phyloP scores from a whole-genome alignment of 768 basidiomycete species.

The Lentinus brumalis region DNA sequence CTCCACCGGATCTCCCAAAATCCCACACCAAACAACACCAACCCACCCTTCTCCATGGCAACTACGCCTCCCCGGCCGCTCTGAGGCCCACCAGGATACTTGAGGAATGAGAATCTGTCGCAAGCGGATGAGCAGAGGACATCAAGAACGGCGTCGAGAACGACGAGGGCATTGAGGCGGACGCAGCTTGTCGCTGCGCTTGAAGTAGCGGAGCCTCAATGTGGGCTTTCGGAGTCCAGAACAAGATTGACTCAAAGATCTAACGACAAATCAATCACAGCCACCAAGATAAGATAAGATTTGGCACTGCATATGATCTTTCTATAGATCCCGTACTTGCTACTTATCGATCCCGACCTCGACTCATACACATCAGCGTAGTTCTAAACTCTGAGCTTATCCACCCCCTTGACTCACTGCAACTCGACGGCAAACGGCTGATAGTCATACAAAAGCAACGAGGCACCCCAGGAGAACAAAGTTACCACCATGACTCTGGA shows the following conservation, averaged over 20 bases:
- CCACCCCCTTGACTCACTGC: not conserved
- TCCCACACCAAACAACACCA: slow-evolving; percentile 4
- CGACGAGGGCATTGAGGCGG: not conserved
- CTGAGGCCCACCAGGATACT: not conserved
- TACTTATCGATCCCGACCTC: not conserved
- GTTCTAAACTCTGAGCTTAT: not conserved
- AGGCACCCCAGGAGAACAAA: not conserved
- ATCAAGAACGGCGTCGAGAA: slow-evolving; percentile 1
- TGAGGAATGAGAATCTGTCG: not conserved
- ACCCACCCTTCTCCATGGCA: not conserved
- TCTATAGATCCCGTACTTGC: slow-evolving; percentile 1
- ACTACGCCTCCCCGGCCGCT: not conserved
- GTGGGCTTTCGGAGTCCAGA: slow-evolving; percentile 2
- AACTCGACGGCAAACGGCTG: not conserved
- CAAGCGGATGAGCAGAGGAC: slow-evolving; percentile 2
- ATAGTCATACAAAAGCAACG: not conserved
- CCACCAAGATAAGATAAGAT: slow-evolving; percentile 2
- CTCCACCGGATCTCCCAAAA: slow-evolving; percentile 5
- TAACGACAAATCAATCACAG: not conserved
- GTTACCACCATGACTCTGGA: slow-evolving; percentile 71
- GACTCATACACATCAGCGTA: not conserved
- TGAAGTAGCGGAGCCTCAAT: not conserved
- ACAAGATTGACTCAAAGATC: slow-evolving; percentile 1
- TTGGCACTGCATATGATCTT: not conserved
- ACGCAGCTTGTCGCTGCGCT: not conserved